These are phyloP conservation scores for Phytophthora chlamydospora DNA, from an alignment of 352 stramenopile genomes.

Conservation along the genomic window DNA sequence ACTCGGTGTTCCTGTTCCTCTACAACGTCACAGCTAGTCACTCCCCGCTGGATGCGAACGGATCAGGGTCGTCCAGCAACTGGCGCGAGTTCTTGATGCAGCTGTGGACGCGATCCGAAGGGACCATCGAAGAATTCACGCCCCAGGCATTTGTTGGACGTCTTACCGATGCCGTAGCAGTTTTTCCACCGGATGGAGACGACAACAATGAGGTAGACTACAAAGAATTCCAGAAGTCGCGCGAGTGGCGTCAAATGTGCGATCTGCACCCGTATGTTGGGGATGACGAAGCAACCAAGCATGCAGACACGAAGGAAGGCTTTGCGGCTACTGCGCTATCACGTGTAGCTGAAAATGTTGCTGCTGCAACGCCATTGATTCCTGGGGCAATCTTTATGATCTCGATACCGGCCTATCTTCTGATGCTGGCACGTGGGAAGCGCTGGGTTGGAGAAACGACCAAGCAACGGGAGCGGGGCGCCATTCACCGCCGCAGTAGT, in stretches of 20 bases:
- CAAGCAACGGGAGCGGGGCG: constrained; percentile 21
- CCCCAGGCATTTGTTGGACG: constrained; percentile 70
- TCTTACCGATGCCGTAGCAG: constrained; percentile 49
- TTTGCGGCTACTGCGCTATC: constrained; percentile 12
- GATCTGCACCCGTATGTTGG: constrained; percentile 17
- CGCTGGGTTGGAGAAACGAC: constrained; percentile 34
- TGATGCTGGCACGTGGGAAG: constrained; percentile 34
- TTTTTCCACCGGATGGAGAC: constrained; percentile 25
- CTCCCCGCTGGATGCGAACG: constrained; percentile 6
- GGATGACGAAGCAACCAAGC: constrained; percentile 2
- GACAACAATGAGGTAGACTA: constrained; percentile 12
- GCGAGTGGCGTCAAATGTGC: constrained; percentile 40
- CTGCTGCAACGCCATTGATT: constrained; percentile 15
- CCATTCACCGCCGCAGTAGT: constrained; percentile 32
- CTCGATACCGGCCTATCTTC: constrained; percentile 30
- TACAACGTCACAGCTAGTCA: constrained; percentile 40
- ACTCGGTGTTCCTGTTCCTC: constrained; percentile 68
- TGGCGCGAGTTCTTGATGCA: constrained; percentile 71
- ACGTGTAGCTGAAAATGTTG: constrained; percentile 22
- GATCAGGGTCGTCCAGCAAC: constrained; percentile 7
- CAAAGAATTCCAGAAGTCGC: constrained; percentile 23
- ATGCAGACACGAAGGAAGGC: constrained; percentile 1
- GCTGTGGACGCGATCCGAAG: constrained; percentile 46
- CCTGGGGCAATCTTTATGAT: constrained; percentile 26
- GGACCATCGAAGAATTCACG: constrained; percentile 60